Evolutionary conservation across 2,329 filamentous ascomycete genomes (phyloP).

Genomic region (Emergomyces pasteurianus): DNA sequence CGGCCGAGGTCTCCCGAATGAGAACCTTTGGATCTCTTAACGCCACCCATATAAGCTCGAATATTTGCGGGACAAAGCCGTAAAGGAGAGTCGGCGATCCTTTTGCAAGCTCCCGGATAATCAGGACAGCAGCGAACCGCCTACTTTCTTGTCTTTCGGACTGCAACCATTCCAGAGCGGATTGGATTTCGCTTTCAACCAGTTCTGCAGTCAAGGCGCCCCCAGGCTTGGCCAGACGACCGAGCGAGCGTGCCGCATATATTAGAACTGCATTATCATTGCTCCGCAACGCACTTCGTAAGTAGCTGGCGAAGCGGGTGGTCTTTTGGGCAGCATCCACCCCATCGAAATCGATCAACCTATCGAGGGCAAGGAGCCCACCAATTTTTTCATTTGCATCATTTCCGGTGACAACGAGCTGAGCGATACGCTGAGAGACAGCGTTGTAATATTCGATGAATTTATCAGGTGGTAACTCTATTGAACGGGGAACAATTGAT

Average conservation of each 20-base stretch:
- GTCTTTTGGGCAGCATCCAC: conserved; percentile 90
- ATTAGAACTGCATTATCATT: conserved; percentile 88
- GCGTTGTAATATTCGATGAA: conserved; percentile 61
- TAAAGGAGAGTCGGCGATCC: conserved; percentile 95
- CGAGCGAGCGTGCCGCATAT: conserved; percentile 75
- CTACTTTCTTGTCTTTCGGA: conserved; percentile 88
- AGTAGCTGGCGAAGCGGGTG: conserved; percentile 81
- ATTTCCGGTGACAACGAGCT: conserved; percentile 70
- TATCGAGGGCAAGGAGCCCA: conserved; percentile 82
- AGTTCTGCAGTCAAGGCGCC: conserved; percentile 90
- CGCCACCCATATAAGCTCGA: conserved; percentile 93
- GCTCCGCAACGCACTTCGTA: conserved; percentile 76
- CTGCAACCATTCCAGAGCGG: conserved; percentile 91
- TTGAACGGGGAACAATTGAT: background rate
- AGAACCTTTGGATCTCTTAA: conserved; percentile 80
- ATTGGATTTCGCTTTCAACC: conserved; percentile 93
- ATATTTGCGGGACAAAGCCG: conserved; percentile 84
- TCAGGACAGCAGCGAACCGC: conserved; percentile 82
- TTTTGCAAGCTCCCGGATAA: conserved; percentile 78
- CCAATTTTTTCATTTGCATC: conserved; percentile 83
- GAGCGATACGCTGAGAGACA: conserved; percentile 53
- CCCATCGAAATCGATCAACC: conserved; percentile 90
- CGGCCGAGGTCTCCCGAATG: conserved; percentile 81
- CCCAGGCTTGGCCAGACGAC: conserved; percentile 80
- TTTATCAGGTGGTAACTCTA: conserved; percentile 68